Evolutionary conservation across 1,139 yeast genomes (phyloP).

Genomic region (Candida sp.): DNA sequence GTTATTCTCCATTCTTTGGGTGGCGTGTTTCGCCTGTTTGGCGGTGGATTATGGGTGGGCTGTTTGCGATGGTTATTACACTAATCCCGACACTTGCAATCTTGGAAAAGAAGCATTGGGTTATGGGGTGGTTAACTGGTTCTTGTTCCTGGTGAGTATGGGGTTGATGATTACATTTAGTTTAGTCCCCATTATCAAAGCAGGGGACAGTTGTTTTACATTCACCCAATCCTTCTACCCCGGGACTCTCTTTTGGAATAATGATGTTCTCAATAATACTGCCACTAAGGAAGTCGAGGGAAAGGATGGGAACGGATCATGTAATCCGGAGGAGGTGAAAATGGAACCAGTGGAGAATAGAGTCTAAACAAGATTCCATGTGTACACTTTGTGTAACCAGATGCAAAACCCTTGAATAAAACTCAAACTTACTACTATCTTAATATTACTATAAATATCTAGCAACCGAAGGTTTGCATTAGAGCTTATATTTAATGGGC

Average conservation of each 20-base stretch:
- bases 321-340: neutral
- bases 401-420: no score
- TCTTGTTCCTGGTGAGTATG: slow-evolving; percentile 20
- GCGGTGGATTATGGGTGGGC: slow-evolving; percentile 22
- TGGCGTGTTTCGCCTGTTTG: slow-evolving; percentile 19
- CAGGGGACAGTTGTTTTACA: neutral
- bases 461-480: no score
- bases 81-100: slow-evolving; percentile 12
- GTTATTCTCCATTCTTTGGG: slow-evolving; percentile 21
- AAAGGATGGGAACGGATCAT: neutral
- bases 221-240: neutral
- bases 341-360: neutral
- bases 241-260: slow-evolving; percentile 4
- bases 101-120: slow-evolving; percentile 27
- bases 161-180: slow-evolving; percentile 18
- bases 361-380: no score
- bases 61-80: slow-evolving; percentile 11
- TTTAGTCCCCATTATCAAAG: slow-evolving; percentile 16
- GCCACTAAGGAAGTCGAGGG: neutral
- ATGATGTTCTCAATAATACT: neutral
- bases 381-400: no score
- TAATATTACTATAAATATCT: no score
- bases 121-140: slow-evolving; percentile 26
- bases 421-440: no score
- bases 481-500: no score